Evolutionary conservation across 2,329 filamentous ascomycete genomes (phyloP).

Genomic region (Penicillium sp.): DNA sequence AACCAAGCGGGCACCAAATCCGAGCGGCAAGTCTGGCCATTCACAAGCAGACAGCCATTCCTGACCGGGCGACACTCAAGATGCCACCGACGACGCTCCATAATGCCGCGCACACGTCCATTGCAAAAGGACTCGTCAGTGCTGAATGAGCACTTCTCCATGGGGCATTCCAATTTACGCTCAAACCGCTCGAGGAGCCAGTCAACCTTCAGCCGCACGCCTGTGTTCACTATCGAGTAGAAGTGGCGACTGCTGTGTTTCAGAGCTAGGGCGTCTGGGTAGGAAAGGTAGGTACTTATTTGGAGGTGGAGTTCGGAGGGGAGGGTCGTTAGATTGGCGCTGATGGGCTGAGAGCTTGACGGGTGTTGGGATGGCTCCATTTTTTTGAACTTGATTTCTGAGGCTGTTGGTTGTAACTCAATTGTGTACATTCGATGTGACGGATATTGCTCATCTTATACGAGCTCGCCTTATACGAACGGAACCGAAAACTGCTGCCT

Average conservation of each 20-base stretch:
- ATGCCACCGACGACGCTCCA: conserved; percentile 41
- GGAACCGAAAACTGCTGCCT: conserved; percentile 12
- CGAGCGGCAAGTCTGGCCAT: conserved; percentile 33
- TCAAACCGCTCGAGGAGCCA: conserved; percentile 66
- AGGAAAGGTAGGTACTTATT: conserved; percentile 59
- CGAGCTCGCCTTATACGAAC: neutral
- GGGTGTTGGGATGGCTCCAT: neutral
- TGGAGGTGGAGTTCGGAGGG: conserved; percentile 67
- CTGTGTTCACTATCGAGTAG: conserved; percentile 63
- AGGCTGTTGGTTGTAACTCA: neutral
- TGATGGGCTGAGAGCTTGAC: neutral
- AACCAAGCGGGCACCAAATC: conserved; percentile 30
- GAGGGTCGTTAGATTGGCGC: conserved; percentile 47
- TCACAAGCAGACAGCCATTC: conserved; percentile 38
- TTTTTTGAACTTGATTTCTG: neutral
- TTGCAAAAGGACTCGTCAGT: conserved; percentile 44
- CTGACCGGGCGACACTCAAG: conserved; percentile 32
- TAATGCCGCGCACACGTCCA: conserved; percentile 38
- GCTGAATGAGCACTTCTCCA: conserved; percentile 43
- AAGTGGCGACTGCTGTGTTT: conserved; percentile 66
- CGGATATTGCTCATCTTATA: neutral
- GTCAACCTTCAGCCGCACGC: conserved; percentile 62
- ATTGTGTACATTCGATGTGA: neutral
- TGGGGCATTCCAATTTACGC: conserved; percentile 64
- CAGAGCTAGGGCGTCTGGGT: conserved; percentile 68